Conservation (phyloP, 2,329 filamentous ascomycete species). For the Aspergillus sp. region DNA sequence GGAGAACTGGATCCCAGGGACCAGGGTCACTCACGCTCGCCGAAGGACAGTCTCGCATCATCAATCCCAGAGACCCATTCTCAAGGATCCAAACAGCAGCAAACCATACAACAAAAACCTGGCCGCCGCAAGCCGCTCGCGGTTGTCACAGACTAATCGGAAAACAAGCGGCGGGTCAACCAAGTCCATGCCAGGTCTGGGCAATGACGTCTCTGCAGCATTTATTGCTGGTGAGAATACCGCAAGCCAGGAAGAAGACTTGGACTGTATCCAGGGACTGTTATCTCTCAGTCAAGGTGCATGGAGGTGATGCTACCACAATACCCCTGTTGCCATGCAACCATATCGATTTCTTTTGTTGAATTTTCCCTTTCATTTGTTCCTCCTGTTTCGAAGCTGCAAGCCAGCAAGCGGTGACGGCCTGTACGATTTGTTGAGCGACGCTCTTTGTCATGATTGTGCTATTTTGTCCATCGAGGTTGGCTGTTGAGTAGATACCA, state of each 20-base stretch:
- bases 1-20: slow-evolving; percentile 77
- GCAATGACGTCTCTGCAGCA: slow-evolving; percentile 68
- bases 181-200: slow-evolving; percentile 50
- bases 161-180: slow-evolving; percentile 35
- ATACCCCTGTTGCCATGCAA: slow-evolving; percentile 6
- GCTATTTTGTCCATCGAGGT: slow-evolving; percentile 11
- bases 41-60: slow-evolving; percentile 37
- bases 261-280: slow-evolving; percentile 88
- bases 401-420: slow-evolving; percentile 36
- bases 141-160: slow-evolving; percentile 28
- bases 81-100: slow-evolving; percentile 49
- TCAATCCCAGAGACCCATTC: slow-evolving; percentile 41
- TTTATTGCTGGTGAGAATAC: slow-evolving; percentile 68
- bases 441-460: slow-evolving; percentile 29
- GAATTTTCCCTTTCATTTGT: slow-evolving; percentile 22
- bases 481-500: not conserved
- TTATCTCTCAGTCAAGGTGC: slow-evolving; percentile 89
- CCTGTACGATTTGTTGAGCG: slow-evolving; percentile 29
- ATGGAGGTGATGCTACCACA: slow-evolving; percentile 64
- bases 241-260: slow-evolving; percentile 75
- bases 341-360: slow-evolving; percentile 14
- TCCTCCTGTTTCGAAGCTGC: slow-evolving; percentile 33
- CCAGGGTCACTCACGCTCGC: slow-evolving; percentile 45
- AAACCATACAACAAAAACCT: slow-evolving; percentile 29
- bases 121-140: slow-evolving; percentile 32